phyloP scores from a whole-genome alignment of 164 flowering plant genomes.

The Vitis rupestris region DNA sequence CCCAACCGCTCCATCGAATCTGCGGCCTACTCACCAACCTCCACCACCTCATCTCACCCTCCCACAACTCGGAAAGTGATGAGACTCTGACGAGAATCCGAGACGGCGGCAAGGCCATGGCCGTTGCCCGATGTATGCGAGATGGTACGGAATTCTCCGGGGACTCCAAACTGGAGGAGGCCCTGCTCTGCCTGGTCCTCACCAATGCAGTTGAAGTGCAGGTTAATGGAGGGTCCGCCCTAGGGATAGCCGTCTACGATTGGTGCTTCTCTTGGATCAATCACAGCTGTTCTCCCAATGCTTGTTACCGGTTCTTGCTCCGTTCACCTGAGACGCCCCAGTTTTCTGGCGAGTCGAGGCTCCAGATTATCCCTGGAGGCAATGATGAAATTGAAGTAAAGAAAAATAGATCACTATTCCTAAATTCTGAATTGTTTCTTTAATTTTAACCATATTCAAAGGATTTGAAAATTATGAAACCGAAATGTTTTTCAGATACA shows the following conservation, averaged over 20 bases:
- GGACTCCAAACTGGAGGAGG: slow-evolving; percentile 31
- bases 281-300: slow-evolving; percentile 82
- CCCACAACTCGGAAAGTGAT: neutral
- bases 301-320: slow-evolving; percentile 51
- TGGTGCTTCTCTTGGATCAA: slow-evolving; percentile 70
- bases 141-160: slow-evolving; percentile 7
- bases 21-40: slow-evolving; percentile 52
- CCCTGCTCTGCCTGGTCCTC: slow-evolving; percentile 46
- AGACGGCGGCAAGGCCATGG: slow-evolving; percentile 46
- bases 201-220: slow-evolving; percentile 76
- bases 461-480: neutral
- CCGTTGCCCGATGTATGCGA: slow-evolving; percentile 31
- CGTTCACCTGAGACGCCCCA: slow-evolving; percentile 7
- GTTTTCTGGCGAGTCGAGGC: slow-evolving; percentile 4
- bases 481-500: slow-evolving; percentile 20
- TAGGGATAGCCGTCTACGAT: slow-evolving; percentile 62
- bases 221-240: slow-evolving; percentile 24
- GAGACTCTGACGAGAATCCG: slow-evolving; percentile 23
- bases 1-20: slow-evolving; percentile 21
- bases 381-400: neutral
- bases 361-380: slow-evolving; percentile 25
- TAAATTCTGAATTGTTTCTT: too few relatives aligned
- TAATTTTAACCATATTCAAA: too few relatives aligned
- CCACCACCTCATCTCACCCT: slow-evolving; percentile 17
- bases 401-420: slow-evolving; percentile 2